These are phyloP conservation scores for Ormosia semicastrata DNA, from an alignment of 306 rosid species.

Conservation along the genomic window DNA sequence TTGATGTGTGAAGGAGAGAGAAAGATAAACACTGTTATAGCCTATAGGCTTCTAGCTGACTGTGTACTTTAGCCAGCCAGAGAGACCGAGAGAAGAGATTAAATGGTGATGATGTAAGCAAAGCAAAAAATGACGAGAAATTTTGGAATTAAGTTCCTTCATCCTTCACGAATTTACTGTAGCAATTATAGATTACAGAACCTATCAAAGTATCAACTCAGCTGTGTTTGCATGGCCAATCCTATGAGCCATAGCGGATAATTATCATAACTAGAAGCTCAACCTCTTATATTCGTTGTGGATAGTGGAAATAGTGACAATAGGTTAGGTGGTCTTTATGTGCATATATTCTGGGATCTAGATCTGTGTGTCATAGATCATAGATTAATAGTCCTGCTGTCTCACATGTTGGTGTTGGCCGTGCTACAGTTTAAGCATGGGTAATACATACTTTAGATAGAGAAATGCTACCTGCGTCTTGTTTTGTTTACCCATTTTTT, in stretches of 20 bases:
- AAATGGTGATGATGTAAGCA: slow-evolving; percentile 57
- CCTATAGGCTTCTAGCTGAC: slow-evolving; percentile 27
- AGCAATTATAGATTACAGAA: neutral
- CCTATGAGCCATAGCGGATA: neutral
- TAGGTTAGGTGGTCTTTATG: neutral
- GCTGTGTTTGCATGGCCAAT: neutral
- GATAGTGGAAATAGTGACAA: neutral
- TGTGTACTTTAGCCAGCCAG: slow-evolving; percentile 38
- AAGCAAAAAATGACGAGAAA: slow-evolving; percentile 32
- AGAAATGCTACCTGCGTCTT: no score
- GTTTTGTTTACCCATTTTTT: no score
- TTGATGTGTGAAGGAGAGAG: slow-evolving; percentile 37
- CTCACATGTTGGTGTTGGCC: no score
- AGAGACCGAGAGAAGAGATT: neutral
- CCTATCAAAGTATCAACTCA: no score
- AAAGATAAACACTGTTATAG: slow-evolving; percentile 34
- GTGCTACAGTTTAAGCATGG: no score
- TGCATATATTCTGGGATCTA: neutral
- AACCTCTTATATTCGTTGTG: neutral
- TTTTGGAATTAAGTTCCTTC: slow-evolving; percentile 27
- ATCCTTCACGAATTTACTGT: slow-evolving; percentile 35
- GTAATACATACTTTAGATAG: no score
- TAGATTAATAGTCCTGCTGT: neutral
- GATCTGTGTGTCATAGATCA: neutral
- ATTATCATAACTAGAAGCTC: neutral